phyloP scores from a whole-genome alignment of 2,329 filamentous ascomycete genomes.

The Penicillium sp. region DNA sequence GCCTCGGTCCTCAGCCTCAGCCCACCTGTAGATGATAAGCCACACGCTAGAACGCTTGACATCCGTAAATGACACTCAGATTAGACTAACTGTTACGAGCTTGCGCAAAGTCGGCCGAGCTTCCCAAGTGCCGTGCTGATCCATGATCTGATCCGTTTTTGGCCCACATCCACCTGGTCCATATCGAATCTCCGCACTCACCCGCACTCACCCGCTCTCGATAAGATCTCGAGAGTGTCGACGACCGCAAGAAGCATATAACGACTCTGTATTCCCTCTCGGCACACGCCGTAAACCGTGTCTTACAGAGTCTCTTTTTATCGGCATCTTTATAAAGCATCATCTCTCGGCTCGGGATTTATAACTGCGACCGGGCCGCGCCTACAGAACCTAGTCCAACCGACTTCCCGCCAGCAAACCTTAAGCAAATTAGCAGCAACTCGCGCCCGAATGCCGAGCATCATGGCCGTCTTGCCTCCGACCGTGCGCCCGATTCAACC shows the following conservation, averaged over 20 bases:
- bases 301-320: not conserved
- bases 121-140: not conserved
- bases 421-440: not conserved
- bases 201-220: constrained; percentile 23
- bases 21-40: not conserved
- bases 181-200: constrained; percentile 22
- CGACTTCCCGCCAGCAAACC: constrained; percentile 4
- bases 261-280: constrained; percentile 4
- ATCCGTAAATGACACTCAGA: not conserved
- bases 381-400: not conserved
- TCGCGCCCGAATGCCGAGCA: not conserved
- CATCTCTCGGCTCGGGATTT: constrained; percentile 5
- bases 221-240: constrained; percentile 5
- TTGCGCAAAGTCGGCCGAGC: not conserved
- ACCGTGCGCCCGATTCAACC: constrained; percentile 31
- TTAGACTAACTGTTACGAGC: not conserved
- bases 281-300: constrained; percentile 19
- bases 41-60: not conserved
- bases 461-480: constrained; percentile 19
- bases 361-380: constrained; percentile 11
- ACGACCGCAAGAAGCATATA: not conserved
- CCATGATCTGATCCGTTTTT: constrained; percentile 2
- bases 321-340: not conserved
- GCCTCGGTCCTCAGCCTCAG: no score
- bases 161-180: not conserved